Evolutionary conservation across 148 eudicot species (phyloP), one percentile per base, ranked within the genome.

Genomic region (Bassia scoparia): DNA sequence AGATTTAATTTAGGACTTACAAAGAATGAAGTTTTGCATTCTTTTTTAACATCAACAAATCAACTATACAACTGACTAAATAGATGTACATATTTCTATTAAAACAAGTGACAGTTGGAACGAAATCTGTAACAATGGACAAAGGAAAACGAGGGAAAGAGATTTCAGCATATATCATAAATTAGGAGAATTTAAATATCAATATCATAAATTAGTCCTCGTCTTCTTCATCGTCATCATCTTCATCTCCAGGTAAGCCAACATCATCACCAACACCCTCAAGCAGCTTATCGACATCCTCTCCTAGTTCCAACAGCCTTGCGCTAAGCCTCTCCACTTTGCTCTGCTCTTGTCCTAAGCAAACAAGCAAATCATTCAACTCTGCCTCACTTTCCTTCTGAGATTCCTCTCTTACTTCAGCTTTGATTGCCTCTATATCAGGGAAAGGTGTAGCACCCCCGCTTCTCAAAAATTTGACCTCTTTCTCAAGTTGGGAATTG

Each of bases 311-410:
- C 70, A 77, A 23, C 71, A 95, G 76, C 76, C 89, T 89, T 2
- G 82, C 56, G 31, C 84, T 88, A 44, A 94, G 90, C 81, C 75
- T 86, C 79, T 94, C 98, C 8, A 94, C 98, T 75, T 84, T 91
- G 77, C 89, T 95, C 82, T 95, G 99, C 69, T 95, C 99, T 88
- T 94, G 98, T 41, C 98, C 98, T 29, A 94, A 87, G 75, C 98
- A 94, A 34, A 94, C 92, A 26, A 95, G 90, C 79, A 95, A 69
- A 79, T 95, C 98, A 37, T 66, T 89, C 75, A 89, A 83, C 82
- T 91, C 97, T 0, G 79, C 96, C 74, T 95, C 98, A 58, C 93
- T 91, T 74, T 95, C 98, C 83, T 87, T 89, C 61, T 83, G 90
- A 31, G 96, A 89, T 82, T 91, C 97, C 80, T 91, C 98, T 78